Percentiles rank a stretch among this genome's conserved stretches.
Evolutionary conservation across 140 eudicot genomes (phyloP).

Genomic region (Erigeron philadelphicus): DNA sequence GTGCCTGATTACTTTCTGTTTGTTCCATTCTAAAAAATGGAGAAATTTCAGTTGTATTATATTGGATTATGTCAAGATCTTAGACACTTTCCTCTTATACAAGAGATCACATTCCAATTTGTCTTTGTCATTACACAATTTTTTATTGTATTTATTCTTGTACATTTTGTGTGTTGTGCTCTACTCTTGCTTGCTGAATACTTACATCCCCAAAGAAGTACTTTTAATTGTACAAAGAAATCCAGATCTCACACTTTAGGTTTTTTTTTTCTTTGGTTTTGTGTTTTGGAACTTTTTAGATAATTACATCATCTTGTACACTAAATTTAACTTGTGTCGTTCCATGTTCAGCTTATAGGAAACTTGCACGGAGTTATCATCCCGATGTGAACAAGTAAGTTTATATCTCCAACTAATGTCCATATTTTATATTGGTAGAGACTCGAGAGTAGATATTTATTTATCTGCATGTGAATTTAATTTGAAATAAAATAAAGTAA

Average conservation of each 20-base stretch:
- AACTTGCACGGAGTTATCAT: conserved; percentile 96
- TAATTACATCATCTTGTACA: too few relatives aligned
- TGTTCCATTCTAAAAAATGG: not conserved
- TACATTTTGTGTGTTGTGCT: not conserved
- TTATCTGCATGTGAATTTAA: not conserved
- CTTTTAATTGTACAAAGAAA: not conserved
- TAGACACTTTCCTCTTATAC: not conserved
- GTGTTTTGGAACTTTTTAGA: too few relatives aligned
- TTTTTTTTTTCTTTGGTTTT: too few relatives aligned
- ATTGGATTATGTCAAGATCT: conserved; percentile 1
- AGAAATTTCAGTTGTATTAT: not conserved
- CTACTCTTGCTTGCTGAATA: not conserved
- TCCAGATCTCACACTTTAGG: too few relatives aligned
- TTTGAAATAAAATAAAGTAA: not conserved
- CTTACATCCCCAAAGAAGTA: not conserved
- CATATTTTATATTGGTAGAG: not conserved
- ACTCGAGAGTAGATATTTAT: not conserved
- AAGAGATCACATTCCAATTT: not conserved
- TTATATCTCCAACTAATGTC: conserved; percentile 6
- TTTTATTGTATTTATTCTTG: not conserved
- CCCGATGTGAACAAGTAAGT: conserved; percentile 99
- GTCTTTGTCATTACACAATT: not conserved
- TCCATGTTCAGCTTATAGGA: conserved; percentile 87
- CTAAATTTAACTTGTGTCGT: conserved; percentile 27
- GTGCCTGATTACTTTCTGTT: not conserved